phyloP scores from a whole-genome alignment of 2,329 filamentous ascomycete species.

The Cytospora paraplurivora region DNA sequence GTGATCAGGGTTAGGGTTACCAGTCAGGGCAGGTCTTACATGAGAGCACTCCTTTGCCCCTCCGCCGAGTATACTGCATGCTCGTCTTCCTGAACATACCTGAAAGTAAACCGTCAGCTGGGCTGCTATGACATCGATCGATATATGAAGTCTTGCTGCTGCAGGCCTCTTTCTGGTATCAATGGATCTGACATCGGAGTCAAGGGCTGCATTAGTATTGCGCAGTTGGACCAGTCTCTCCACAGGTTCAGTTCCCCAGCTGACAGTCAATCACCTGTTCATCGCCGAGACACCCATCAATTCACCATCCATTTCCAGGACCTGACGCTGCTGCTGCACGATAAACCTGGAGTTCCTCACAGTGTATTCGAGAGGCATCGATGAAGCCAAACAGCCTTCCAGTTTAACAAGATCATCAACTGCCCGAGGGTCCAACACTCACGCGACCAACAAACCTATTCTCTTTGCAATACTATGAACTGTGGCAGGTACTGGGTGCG shows the following conservation, averaged over 20 bases:
- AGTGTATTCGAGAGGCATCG: conserved; percentile 15
- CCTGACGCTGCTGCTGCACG: background rate
- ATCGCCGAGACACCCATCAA: conserved; percentile 4
- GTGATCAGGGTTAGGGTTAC: too few relatives aligned
- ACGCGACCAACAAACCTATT: conserved; percentile 1
- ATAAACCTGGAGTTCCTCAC: background rate
- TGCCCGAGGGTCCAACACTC: conserved; percentile 13
- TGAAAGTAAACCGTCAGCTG: too few relatives aligned
- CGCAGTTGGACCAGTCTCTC: background rate
- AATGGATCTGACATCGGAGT: background rate
- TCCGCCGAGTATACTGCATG: too few relatives aligned
- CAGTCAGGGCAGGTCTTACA: too few relatives aligned
- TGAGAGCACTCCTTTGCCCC: too few relatives aligned
- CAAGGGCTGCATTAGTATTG: background rate
- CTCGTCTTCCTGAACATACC: too few relatives aligned
- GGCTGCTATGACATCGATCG: too few relatives aligned
- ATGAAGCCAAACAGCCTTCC: conserved; percentile 25
- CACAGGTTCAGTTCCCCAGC: background rate
- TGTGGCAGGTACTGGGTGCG: conserved; percentile 6
- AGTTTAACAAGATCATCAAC: conserved; percentile 23
- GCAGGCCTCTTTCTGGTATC: too few relatives aligned
- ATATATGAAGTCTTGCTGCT: too few relatives aligned
- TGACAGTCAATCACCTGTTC: background rate
- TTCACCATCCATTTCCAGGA: background rate
- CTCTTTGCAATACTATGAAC: conserved; percentile 21